These are phyloP conservation scores for Colletotrichum sp. DNA, from an alignment of 2,329 filamentous ascomycete species.

Conservation along the genomic window DNA sequence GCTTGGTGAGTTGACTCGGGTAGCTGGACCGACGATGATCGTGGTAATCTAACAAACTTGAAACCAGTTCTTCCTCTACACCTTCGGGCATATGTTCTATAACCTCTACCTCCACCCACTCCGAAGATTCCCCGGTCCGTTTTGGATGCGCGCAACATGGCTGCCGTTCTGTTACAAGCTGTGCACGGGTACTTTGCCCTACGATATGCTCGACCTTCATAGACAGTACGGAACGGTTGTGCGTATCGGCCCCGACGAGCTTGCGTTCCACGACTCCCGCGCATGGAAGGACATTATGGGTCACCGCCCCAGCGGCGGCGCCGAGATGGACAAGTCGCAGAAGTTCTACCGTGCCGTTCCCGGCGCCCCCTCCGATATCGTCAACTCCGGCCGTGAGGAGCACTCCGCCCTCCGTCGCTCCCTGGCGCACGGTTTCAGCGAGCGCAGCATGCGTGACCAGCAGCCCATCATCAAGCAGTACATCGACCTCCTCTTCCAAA, in stretches of 20 bases:
- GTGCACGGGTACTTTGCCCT: constrained; percentile 27
- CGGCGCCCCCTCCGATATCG: constrained; percentile 19
- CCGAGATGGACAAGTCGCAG: constrained; percentile 16
- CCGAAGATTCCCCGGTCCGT: constrained; percentile 31
- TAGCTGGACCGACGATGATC: background rate
- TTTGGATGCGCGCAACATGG: constrained; percentile 11
- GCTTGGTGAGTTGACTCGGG: background rate
- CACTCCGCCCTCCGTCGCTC: constrained; percentile 16
- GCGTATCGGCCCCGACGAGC: constrained; percentile 49
- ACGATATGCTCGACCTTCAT: constrained; percentile 37
- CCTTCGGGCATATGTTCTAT: constrained; percentile 22
- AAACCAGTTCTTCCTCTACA: background rate
- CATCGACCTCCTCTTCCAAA: constrained; percentile 41
- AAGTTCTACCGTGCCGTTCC: constrained; percentile 10
- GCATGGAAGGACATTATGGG: constrained; percentile 47
- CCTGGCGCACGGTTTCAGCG: constrained; percentile 27
- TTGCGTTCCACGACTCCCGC: constrained; percentile 43
- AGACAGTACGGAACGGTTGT: constrained; percentile 48
- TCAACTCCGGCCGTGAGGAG: constrained; percentile 2
- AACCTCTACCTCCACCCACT: constrained; percentile 35
- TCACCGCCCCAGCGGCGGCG: constrained; percentile 21
- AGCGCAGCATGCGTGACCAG: constrained; percentile 27
- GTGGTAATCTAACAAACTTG: background rate
- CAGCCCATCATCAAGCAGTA: constrained; percentile 37
- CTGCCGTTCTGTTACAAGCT: constrained; percentile 3